Percentiles rank a stretch among this genome's conserved stretches.
phyloP scores from a whole-genome alignment of 2,329 filamentous ascomycete genomes.

The Byssoonygena ceratinophila region DNA sequence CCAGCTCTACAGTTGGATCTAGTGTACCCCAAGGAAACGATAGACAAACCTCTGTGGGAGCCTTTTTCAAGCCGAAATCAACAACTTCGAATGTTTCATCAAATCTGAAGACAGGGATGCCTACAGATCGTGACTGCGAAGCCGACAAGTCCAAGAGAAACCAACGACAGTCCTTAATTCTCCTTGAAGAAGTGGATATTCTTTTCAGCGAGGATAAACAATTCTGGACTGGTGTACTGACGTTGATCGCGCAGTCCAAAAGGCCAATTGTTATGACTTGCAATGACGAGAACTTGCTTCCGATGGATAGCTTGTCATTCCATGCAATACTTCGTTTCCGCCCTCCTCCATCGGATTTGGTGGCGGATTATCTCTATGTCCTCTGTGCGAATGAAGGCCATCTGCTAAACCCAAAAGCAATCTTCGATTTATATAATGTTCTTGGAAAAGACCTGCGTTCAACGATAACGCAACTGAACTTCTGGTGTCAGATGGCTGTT shows the following conservation, averaged over 20 bases:
- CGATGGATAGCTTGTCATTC: conserved; percentile 60
- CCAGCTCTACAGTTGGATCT: neutral
- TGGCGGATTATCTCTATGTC: conserved; percentile 69
- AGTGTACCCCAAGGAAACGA: conserved; percentile 45
- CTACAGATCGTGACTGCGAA: conserved; percentile 18
- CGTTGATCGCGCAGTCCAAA: conserved; percentile 72
- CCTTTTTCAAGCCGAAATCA: conserved; percentile 57
- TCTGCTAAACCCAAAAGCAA: conserved; percentile 55
- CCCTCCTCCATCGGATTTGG: conserved; percentile 54
- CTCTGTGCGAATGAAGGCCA: conserved; percentile 86
- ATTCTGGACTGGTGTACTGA: conserved; percentile 76
- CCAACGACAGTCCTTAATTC: conserved; percentile 88
- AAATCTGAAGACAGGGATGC: conserved; percentile 25
- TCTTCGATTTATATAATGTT: conserved; percentile 59
- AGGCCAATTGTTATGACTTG: conserved; percentile 92
- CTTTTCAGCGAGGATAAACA: conserved; percentile 92
- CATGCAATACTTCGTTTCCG: conserved; percentile 75
- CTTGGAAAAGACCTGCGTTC: conserved; percentile 65
- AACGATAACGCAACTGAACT: conserved; percentile 72
- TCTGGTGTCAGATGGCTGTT: conserved; percentile 94
- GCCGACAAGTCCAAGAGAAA: conserved; percentile 21
- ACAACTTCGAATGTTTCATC: conserved; percentile 29
- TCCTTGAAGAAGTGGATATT: conserved; percentile 87
- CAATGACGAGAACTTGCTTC: conserved; percentile 77
- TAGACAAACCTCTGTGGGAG: conserved; percentile 66